Base-by-base conservation (phyloP, 2,329 filamentous ascomycete genomes). In the Phoma herbarum region DNA sequence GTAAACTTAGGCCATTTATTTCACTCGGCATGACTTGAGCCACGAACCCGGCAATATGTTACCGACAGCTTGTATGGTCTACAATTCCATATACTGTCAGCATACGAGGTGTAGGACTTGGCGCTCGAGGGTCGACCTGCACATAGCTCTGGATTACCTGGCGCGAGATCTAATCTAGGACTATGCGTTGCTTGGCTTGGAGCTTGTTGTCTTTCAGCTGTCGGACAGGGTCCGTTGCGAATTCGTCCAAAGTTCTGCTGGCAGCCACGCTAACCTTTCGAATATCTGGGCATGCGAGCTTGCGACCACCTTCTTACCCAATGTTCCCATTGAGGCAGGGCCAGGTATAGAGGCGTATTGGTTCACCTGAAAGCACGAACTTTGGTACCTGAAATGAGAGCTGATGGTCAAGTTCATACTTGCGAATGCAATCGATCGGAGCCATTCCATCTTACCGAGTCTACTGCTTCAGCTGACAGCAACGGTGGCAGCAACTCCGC, bases 101-200 rank as follows among this genome's bases (percentile, higher is more conserved):
- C 37, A 39, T 28, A 52, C 33, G 14, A 57, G 11, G 28, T 22
- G n/a, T 48, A 44, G 18, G 22, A 16, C 28, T 35, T 45, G 31
- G 37, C 22, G n/a, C 18, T 20, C 29, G 28, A n/a, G 20, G 31
- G 26, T n/a, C 16, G 39, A 54, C 45, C 31, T 31, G 22, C 26
- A 11, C 29, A 42, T 22, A 29, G 56, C 39, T 46, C 41, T 42
- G 56, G 50, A 50, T 16, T 54, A 35, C 56, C 43, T 47, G 45
- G 46, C 45, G 31, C 37, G 10, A 18, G 20, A 35, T 25, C 31
- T 52, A 23, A 35, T 25, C 31, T 52, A 23, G 23, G 50, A 16
- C 41, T 23, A 25, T 28, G 10, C 23, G 25, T 25, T 29, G 16
- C 33, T 52, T 52, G 35, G 55, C 44, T 23, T 49, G 20, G 43